A percentile compares a stretch with the other conserved stretches of the same genome.
Conservation (phyloP, 2,329 filamentous ascomycete species). For the Calonectria pseudoreteaudii region DNA sequence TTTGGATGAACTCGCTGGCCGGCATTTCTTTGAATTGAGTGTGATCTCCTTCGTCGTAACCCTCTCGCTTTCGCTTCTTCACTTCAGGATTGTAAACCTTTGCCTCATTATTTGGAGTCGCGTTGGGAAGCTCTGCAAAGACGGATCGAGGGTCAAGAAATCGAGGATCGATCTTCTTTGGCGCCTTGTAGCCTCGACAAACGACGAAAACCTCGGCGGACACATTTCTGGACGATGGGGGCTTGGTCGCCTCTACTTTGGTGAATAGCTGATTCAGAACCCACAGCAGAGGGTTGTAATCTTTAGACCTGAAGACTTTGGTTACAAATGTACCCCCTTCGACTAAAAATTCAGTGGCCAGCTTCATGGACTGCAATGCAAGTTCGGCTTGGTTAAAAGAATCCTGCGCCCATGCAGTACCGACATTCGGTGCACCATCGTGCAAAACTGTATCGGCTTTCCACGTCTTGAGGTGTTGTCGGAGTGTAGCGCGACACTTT, state of each 20-base stretch:
- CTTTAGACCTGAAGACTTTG: slow-evolving; percentile 96
- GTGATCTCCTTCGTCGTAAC: slow-evolving; percentile 96
- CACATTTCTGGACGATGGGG: slow-evolving; percentile 93
- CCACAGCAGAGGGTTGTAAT: slow-evolving; percentile 96
- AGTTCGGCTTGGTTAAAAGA: slow-evolving; percentile 98
- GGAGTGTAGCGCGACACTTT: slow-evolving; percentile 91
- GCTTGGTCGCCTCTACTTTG: slow-evolving; percentile 97
- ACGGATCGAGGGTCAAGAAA: slow-evolving; percentile 91
- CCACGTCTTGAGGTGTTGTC: slow-evolving; percentile 92
- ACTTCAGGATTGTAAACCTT: slow-evolving; percentile 98
- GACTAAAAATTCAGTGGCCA: slow-evolving; percentile 92
- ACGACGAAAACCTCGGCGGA: slow-evolving; percentile 99
- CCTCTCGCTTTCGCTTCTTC: slow-evolving; percentile 97
- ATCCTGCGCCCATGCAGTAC: slow-evolving; percentile 98
- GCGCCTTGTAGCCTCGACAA: slow-evolving; percentile 93
- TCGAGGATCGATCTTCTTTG: slow-evolving; percentile 90
- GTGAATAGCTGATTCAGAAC: slow-evolving; percentile 97
- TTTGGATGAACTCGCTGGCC: slow-evolving; percentile 94
- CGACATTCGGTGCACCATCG: slow-evolving; percentile 97
- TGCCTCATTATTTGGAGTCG: slow-evolving; percentile 93
- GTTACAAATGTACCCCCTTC: slow-evolving; percentile 95
- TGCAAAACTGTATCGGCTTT: slow-evolving; percentile 96
- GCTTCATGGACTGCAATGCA: slow-evolving; percentile 88
- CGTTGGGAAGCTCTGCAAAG: slow-evolving; percentile 89
- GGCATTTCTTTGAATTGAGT: slow-evolving; percentile 90